Conservation (phyloP, 441 rosid genomes). For the Biscutella laevigata region DNA sequence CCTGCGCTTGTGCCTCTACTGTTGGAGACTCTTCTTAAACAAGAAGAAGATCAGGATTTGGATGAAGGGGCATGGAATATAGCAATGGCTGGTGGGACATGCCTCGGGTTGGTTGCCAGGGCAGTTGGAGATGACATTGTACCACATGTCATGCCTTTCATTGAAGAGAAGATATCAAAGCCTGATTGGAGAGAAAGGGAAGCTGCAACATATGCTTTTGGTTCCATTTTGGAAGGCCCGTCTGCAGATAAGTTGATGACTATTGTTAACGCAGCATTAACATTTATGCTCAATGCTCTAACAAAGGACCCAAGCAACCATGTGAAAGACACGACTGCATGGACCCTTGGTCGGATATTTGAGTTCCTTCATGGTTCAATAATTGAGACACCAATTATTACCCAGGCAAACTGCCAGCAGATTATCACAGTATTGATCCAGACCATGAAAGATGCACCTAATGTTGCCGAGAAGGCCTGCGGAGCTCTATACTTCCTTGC, state of each 20-base stretch:
- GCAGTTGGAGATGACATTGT: constrained; percentile 68
- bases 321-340: constrained; percentile 69
- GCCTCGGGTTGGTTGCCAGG: constrained; percentile 69
- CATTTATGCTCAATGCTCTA: constrained; percentile 61
- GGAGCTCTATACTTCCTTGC: constrained; percentile 69
- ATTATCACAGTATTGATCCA: constrained; percentile 56
- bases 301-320: constrained; percentile 60
- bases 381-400: constrained; percentile 45
- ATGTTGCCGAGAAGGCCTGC: constrained; percentile 69
- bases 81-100: constrained; percentile 85
- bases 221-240: constrained; percentile 75
- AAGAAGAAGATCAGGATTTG: constrained; percentile 73
- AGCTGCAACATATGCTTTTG: constrained; percentile 81
- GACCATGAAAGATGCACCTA: constrained; percentile 61
- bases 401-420: constrained; percentile 57
- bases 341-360: constrained; percentile 72
- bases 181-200: constrained; percentile 76
- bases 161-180: constrained; percentile 60
- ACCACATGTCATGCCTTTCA: constrained; percentile 67
- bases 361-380: constrained; percentile 64
- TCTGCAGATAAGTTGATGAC: constrained; percentile 48
- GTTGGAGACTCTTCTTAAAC: constrained; percentile 59
- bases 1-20: constrained; percentile 53
- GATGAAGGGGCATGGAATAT: constrained; percentile 72
- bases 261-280: constrained; percentile 53